Conservation (phyloP, 495 filamentous ascomycete species). For the Chaetomidium leptoderma region DNA sequence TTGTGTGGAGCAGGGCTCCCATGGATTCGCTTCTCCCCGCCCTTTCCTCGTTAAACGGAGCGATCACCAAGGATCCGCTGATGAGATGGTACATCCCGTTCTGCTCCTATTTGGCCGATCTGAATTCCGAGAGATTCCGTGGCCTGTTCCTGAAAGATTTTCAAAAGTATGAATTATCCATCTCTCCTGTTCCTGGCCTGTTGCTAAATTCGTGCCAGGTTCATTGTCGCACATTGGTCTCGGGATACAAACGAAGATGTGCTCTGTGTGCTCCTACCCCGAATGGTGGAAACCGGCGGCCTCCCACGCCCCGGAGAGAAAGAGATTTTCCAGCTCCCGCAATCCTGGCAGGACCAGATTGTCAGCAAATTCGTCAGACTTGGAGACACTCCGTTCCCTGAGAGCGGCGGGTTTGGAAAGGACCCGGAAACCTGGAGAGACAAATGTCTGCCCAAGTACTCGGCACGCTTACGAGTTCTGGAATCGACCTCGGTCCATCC, state of each 20-base stretch:
- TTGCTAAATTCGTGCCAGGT: slow-evolving; percentile 47
- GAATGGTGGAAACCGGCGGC: slow-evolving; percentile 55
- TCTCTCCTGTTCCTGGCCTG: not conserved
- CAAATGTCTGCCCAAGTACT: slow-evolving; percentile 53
- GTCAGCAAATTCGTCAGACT: slow-evolving; percentile 57
- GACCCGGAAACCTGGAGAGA: slow-evolving; percentile 52
- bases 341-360: slow-evolving; percentile 66
- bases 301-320: slow-evolving; percentile 45
- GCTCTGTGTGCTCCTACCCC: slow-evolving; percentile 65
- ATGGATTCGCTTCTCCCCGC: slow-evolving; percentile 72
- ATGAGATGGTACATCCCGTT: slow-evolving; percentile 74
- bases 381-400: slow-evolving; percentile 53
- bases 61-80: slow-evolving; percentile 58
- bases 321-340: slow-evolving; percentile 57
- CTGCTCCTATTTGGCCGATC: slow-evolving; percentile 69
- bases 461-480: slow-evolving; percentile 48
- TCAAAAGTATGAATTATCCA: slow-evolving; percentile 55
- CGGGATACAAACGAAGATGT: slow-evolving; percentile 57
- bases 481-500: slow-evolving; percentile 48
- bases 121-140: slow-evolving; percentile 71
- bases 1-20: slow-evolving; percentile 69
- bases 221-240: slow-evolving; percentile 68
- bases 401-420: slow-evolving; percentile 49
- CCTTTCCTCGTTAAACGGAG: slow-evolving; percentile 57
- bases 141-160: slow-evolving; percentile 74